Conservation (phyloP, 768 basidiomycete species). For the Coprinellus micaceus region DNA sequence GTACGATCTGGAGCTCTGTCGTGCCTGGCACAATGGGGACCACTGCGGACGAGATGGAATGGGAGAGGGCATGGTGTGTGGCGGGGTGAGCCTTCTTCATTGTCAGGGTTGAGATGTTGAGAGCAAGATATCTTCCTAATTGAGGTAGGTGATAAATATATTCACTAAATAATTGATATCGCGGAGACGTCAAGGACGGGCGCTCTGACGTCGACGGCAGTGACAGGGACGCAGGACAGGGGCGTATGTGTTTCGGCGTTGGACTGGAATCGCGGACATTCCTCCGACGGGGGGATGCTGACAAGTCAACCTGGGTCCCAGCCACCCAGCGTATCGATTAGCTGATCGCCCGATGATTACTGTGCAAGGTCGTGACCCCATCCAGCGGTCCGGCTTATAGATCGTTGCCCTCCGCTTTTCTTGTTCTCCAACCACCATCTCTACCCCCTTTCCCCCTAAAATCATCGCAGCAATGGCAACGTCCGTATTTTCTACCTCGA, state of each 20-base stretch:
- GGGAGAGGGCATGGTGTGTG: constrained; percentile 1
- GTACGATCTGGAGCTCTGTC: constrained; percentile 28
- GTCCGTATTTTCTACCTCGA: constrained; percentile 19
- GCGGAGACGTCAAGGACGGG: neutral
- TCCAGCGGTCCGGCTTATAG: constrained; percentile 1
- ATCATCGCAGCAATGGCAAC: constrained; percentile 41
- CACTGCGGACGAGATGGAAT: constrained; percentile 1
- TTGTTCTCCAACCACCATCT: constrained; percentile 30
- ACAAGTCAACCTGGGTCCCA: neutral
- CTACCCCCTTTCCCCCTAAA: constrained; percentile 32
- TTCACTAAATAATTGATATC: neutral
- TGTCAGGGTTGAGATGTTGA: neutral
- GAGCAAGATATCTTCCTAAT: neutral
- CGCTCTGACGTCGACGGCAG: neutral
- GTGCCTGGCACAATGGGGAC: neutral
- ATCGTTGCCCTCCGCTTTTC: constrained; percentile 2
- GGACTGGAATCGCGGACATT: constrained; percentile 1
- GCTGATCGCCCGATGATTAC: constrained; percentile 16
- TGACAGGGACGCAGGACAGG: neutral
- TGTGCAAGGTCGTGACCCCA: constrained; percentile 6
- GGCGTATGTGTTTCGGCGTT: neutral
- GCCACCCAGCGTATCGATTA: constrained; percentile 15
- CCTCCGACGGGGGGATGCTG: constrained; percentile 6
- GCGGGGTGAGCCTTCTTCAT: constrained; percentile 8
- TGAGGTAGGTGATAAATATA: neutral